Conservation (phyloP, 2,329 filamentous ascomycete species). For the Fusarium anthophilum region DNA sequence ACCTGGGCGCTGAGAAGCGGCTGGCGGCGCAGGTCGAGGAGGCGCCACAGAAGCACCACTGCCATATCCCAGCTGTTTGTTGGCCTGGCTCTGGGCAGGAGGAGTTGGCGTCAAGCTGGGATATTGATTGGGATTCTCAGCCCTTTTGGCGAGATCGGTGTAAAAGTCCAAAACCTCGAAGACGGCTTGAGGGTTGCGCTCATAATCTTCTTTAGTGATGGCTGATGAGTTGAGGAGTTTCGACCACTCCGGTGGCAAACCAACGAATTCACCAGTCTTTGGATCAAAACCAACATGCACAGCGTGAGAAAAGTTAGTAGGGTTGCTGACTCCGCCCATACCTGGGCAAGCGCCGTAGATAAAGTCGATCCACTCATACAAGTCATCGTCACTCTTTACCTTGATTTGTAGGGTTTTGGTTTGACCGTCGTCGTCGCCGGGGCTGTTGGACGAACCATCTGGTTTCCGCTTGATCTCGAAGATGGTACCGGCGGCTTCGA, state of each 20-base stretch:
- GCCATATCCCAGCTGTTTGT: conserved; percentile 70
- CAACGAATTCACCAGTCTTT: conserved; percentile 92
- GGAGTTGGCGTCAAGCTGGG: conserved; percentile 75
- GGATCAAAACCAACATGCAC: conserved; percentile 98
- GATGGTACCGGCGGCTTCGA: conserved; percentile 89
- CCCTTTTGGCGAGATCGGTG: conserved; percentile 81
- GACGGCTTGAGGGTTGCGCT: conserved; percentile 90
- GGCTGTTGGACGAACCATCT: conserved; percentile 73
- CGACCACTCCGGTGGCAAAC: conserved; percentile 95
- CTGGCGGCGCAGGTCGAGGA: conserved; percentile 69
- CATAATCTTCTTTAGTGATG: conserved; percentile 98
- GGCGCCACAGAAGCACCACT: conserved; percentile 70
- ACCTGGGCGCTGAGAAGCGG: conserved; percentile 55
- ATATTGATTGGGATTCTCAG: conserved; percentile 75
- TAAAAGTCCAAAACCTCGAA: conserved; percentile 88
- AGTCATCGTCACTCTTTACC: conserved; percentile 94
- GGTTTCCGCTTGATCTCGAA: conserved; percentile 89
- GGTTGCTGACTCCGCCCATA: conserved; percentile 98
- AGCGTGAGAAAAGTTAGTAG: conserved; percentile 96
- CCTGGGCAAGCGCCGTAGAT: conserved; percentile 96
- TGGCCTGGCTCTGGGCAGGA: conserved; percentile 63
- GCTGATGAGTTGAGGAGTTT: conserved; percentile 95
- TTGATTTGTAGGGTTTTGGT: conserved; percentile 89
- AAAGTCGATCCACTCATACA: conserved; percentile 99
- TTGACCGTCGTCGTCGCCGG: conserved; percentile 81